Evolutionary conservation across 768 basidiomycete genomes (phyloP).

Genomic region (Butyriboletus loyo): DNA sequence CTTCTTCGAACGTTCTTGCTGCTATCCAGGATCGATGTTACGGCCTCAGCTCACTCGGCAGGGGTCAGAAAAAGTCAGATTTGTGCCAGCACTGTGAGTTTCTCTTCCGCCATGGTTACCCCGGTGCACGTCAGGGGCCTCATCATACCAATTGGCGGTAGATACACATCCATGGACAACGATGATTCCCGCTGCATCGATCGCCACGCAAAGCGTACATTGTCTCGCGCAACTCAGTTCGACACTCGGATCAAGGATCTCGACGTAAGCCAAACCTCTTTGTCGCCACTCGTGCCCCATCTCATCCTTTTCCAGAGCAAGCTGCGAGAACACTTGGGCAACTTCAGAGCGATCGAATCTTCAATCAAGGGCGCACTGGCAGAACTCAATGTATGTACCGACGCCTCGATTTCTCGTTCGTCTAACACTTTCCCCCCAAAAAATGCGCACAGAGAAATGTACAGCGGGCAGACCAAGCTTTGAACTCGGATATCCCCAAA

Average conservation of each 20-base stretch:
- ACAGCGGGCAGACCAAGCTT: conserved; percentile 56
- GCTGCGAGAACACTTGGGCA: conserved; percentile 67
- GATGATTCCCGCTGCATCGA: conserved; percentile 32
- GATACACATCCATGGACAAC: conserved; percentile 11
- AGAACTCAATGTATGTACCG: conserved; percentile 51
- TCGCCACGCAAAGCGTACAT: conserved; percentile 42
- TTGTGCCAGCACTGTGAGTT: conserved; percentile 12
- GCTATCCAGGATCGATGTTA: not conserved
- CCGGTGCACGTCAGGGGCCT: conserved; percentile 11
- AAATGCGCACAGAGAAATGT: conserved; percentile 47
- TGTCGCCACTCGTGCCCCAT: not conserved
- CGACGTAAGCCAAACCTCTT: conserved; percentile 38
- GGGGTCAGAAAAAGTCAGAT: not conserved
- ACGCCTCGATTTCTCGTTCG: not conserved
- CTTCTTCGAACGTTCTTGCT: not conserved
- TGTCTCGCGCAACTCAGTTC: conserved; percentile 46
- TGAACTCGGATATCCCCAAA: conserved; percentile 58
- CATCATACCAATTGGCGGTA: not conserved
- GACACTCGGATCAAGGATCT: conserved; percentile 61
- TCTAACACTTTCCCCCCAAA: not conserved
- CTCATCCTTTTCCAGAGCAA: conserved; percentile 42
- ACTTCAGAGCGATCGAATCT: conserved; percentile 71
- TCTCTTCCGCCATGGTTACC: not conserved
- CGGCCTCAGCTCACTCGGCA: not conserved
- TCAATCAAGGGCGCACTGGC: conserved; percentile 62